A percentile compares a stretch with the other conserved stretches of the same genome.
Conservation (phyloP, 805 yeast genomes). For the Ogataea nonfermentans region DNA sequence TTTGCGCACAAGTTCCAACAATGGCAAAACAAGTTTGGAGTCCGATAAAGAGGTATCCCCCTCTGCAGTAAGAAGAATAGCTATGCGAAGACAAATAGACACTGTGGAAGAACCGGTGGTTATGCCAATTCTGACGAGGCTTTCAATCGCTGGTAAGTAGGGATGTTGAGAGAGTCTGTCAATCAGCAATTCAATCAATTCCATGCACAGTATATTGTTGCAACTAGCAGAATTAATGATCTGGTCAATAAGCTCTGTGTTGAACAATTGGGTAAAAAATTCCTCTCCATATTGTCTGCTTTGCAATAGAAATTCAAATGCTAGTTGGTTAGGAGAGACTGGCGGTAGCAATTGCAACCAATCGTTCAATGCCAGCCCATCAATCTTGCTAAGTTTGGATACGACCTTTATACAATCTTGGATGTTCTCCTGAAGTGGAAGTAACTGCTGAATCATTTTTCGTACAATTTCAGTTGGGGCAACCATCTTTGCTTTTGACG, state of each 20-base stretch:
- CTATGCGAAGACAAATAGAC: conserved; percentile 7
- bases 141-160: neutral
- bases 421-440: neutral
- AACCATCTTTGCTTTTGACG: neutral
- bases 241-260: neutral
- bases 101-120: neutral
- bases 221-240: neutral
- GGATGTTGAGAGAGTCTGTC: neutral
- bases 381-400: conserved; percentile 9
- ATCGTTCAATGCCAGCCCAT: conserved; percentile 16
- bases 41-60: conserved; percentile 5
- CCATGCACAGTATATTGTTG: neutral
- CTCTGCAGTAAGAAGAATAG: conserved; percentile 15
- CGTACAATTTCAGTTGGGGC: conserved; percentile 1
- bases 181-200: conserved; percentile 1
- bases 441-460: neutral
- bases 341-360: conserved; percentile 14
- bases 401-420: neutral
- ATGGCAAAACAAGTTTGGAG: conserved; percentile 8
- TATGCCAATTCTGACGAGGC: neutral
- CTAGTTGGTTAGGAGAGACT: conserved; percentile 8
- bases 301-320: conserved; percentile 6
- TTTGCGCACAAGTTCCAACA: conserved; percentile 11
- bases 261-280: neutral
- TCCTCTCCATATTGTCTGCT: neutral